Evolutionary conservation across 345 rosid species (phyloP).

Genomic region (Xanthoceras sorbifolium): DNA sequence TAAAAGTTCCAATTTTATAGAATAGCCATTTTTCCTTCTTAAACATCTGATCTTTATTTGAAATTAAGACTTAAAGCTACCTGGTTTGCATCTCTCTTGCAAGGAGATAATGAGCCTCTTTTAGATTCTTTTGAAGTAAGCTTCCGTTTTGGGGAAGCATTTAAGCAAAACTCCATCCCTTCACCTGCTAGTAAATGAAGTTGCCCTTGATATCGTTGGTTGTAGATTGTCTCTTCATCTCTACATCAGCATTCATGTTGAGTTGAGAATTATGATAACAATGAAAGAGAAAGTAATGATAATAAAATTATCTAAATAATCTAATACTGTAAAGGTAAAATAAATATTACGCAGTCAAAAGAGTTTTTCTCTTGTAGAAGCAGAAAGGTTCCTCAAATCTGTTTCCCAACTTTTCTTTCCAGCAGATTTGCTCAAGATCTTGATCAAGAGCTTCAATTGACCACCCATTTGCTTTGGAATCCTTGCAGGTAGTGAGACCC

Average conservation of each 20-base stretch:
- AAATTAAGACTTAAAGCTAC: slow-evolving; percentile 33
- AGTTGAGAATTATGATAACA: not conserved
- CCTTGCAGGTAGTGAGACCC: slow-evolving; percentile 71
- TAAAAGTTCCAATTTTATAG: not conserved
- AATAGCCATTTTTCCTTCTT: not conserved
- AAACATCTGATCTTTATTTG: slow-evolving; percentile 1
- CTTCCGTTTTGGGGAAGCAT: slow-evolving; percentile 66
- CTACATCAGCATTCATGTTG: slow-evolving; percentile 40
- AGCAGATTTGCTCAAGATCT: slow-evolving; percentile 61
- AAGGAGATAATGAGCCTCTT: slow-evolving; percentile 62
- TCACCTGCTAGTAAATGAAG: slow-evolving; percentile 57
- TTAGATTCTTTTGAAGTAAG: slow-evolving; percentile 64
- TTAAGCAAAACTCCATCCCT: slow-evolving; percentile 63
- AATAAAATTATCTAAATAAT: slow-evolving; percentile 8
- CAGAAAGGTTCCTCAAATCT: slow-evolving; percentile 49
- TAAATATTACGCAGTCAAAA: slow-evolving; percentile 47
- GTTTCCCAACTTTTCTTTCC: slow-evolving; percentile 45
- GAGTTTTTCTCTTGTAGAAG: slow-evolving; percentile 63
- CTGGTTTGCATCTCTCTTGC: slow-evolving; percentile 80
- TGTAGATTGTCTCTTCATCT: slow-evolving; percentile 46
- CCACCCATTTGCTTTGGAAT: slow-evolving; percentile 64
- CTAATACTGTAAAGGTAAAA: not conserved
- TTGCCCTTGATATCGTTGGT: slow-evolving; percentile 41
- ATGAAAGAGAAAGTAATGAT: not conserved
- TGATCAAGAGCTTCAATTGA: slow-evolving; percentile 44